phyloP scores from a whole-genome alignment of 768 basidiomycete species.

The Serpula lacrymans region DNA sequence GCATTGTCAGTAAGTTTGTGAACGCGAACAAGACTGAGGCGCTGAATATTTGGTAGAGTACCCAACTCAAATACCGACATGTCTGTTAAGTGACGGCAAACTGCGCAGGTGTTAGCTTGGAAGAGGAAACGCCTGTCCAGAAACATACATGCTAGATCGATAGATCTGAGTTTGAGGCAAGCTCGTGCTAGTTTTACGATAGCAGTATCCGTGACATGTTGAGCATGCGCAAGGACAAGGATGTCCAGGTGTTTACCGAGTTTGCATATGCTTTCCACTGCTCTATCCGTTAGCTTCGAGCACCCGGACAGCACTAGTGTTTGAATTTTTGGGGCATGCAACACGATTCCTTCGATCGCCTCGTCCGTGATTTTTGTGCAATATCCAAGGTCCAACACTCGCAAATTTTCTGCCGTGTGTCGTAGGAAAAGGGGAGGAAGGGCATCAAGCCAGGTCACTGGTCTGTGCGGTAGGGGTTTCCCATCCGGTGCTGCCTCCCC shows the following conservation, averaged over 20 bases:
- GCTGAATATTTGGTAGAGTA: conserved; percentile 60
- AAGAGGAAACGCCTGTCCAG: conserved; percentile 17
- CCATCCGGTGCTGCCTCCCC: conserved; percentile 27
- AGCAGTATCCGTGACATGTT: conserved; percentile 74
- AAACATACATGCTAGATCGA: conserved; percentile 82
- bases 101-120: conserved; percentile 33
- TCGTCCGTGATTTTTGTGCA: conserved; percentile 71
- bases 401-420: conserved; percentile 68
- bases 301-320: conserved; percentile 79
- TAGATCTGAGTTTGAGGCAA: conserved; percentile 71
- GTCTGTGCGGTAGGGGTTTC: conserved; percentile 54
- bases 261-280: conserved; percentile 62
- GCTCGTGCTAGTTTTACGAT: conserved; percentile 64
- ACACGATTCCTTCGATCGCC: conserved; percentile 70
- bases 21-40: conserved; percentile 78
- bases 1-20: conserved; percentile 83
- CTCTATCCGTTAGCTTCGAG: conserved; percentile 64
- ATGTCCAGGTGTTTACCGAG: conserved; percentile 77
- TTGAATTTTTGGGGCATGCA: conserved; percentile 74
- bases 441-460: conserved; percentile 56
- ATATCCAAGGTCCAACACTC: conserved; percentile 73
- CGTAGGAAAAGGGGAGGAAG: conserved; percentile 63
- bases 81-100: conserved; percentile 82
- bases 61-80: conserved; percentile 81
- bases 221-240: conserved; percentile 76